Evolutionary conservation across 2,329 filamentous ascomycete species (phyloP).

Genomic region (Colletotrichum liriopes): DNA sequence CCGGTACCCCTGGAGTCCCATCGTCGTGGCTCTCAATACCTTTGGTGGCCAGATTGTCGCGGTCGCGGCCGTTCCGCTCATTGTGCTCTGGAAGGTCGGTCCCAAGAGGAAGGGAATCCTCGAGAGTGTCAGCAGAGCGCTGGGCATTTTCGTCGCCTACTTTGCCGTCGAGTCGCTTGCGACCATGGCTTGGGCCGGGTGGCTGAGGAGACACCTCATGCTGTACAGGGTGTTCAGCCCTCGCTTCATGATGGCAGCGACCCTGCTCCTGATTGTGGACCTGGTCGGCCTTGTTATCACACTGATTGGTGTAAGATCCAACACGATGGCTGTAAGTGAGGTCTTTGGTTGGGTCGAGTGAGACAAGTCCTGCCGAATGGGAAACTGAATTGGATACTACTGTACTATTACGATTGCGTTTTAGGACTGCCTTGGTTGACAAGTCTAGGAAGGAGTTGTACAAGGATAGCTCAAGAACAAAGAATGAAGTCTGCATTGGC

Average conservation of each 20-base stretch:
- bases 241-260: conserved; percentile 86
- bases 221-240: conserved; percentile 95
- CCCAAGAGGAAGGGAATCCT: conserved; percentile 80
- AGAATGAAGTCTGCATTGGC: conserved; percentile 35
- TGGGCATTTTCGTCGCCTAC: conserved; percentile 84
- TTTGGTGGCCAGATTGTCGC: conserved; percentile 92
- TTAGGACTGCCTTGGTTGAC: background rate
- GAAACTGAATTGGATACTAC: conserved; percentile 2
- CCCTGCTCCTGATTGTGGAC: conserved; percentile 83
- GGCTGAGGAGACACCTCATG: conserved; percentile 93
- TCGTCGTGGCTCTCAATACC: conserved; percentile 87
- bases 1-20: conserved; percentile 89
- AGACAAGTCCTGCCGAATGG: background rate
- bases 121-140: conserved; percentile 78
- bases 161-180: conserved; percentile 87
- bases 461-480: conserved; percentile 25
- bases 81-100: conserved; percentile 90
- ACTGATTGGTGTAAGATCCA: conserved; percentile 82
- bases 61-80: conserved; percentile 82
- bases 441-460: background rate
- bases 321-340: conserved; percentile 84
- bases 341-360: conserved; percentile 86
- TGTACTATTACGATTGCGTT: conserved; percentile 20
- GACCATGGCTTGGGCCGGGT: conserved; percentile 91
- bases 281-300: conserved; percentile 79